Conservation (phyloP, 176 grass and related monocot genomes). For the Oryza australiensis region DNA sequence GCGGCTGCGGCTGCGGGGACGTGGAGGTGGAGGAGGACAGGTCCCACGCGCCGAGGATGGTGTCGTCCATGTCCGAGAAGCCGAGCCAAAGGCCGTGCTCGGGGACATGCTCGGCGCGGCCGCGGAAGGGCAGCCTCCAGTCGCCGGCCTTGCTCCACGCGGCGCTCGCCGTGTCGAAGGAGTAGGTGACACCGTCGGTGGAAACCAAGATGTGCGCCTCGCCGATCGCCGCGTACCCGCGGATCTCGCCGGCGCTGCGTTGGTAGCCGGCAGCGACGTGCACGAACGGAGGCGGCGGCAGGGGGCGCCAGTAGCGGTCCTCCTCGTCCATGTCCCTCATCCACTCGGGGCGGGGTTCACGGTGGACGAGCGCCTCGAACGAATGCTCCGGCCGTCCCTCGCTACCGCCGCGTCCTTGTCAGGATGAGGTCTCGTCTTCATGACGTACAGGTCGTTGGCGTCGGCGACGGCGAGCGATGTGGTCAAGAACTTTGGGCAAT, state of each 20-base stretch:
- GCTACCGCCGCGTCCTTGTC: not conserved
- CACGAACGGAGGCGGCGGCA: no score
- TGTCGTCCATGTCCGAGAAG: not conserved
- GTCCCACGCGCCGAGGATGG: no score
- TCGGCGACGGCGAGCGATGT: not conserved
- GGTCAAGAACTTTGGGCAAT: not conserved
- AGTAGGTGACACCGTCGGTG: not conserved
- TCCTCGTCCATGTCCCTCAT: not conserved
- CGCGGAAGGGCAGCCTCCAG: not conserved
- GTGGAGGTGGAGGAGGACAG: no score
- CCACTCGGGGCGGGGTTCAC: no score
- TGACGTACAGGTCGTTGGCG: not conserved
- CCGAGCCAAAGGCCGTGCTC: conserved; percentile 6
- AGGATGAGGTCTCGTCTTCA: not conserved
- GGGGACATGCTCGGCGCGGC: not conserved
- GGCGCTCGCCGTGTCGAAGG: not conserved
- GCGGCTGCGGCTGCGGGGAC: no score
- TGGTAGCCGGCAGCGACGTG: no score
- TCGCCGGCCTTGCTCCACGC: not conserved
- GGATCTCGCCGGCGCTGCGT: no score
- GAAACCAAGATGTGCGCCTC: not conserved
- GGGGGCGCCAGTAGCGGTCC: not conserved
- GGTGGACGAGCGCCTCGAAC: not conserved
- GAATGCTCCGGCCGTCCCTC: not conserved
- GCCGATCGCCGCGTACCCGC: no score